A percentile compares a stretch with the other conserved stretches of the same genome.
Evolutionary conservation across 805 yeast genomes (phyloP).

Genomic region (Alloascoidea africana): DNA sequence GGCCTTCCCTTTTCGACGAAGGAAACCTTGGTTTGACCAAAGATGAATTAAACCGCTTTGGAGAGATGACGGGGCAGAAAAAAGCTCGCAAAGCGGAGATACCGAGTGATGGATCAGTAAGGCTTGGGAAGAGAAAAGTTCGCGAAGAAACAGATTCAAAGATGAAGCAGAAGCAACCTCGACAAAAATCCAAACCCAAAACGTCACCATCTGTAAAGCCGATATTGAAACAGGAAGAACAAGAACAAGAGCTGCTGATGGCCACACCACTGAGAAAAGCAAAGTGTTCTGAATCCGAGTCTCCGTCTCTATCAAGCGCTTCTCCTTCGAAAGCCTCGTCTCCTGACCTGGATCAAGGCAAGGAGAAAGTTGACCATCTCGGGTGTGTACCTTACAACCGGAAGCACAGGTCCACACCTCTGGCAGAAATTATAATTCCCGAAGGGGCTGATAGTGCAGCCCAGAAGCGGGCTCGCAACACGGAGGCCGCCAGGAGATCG

Average conservation of each 20-base stretch:
- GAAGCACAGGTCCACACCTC: conserved; percentile 57
- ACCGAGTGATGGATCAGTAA: no score
- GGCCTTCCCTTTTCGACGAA: conserved; percentile 20
- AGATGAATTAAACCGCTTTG: no score
- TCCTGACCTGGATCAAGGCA: neutral
- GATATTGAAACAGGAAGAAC: neutral
- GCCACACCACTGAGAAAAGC: neutral
- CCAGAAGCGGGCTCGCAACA: conserved; percentile 76
- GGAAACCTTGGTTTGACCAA: no score
- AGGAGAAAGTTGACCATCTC: conserved; percentile 41
- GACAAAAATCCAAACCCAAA: no score
- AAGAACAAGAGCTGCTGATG: neutral
- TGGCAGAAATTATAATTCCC: conserved; percentile 45
- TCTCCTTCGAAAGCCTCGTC: neutral
- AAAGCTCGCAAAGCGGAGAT: no score
- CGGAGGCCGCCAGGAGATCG: conserved; percentile 89
- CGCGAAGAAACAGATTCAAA: no score
- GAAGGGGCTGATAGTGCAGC: conserved; percentile 47
- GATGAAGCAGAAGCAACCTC: no score
- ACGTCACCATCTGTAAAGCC: neutral
- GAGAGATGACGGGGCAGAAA: no score
- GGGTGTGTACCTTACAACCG: conserved; percentile 68
- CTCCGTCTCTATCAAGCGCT: neutral
- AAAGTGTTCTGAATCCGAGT: neutral
- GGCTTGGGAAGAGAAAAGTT: no score